Percentiles rank a stretch among this genome's conserved stretches.
Evolutionary conservation across 352 stramenopile species (phyloP).

Genomic region (Aphanomyces astaci): DNA sequence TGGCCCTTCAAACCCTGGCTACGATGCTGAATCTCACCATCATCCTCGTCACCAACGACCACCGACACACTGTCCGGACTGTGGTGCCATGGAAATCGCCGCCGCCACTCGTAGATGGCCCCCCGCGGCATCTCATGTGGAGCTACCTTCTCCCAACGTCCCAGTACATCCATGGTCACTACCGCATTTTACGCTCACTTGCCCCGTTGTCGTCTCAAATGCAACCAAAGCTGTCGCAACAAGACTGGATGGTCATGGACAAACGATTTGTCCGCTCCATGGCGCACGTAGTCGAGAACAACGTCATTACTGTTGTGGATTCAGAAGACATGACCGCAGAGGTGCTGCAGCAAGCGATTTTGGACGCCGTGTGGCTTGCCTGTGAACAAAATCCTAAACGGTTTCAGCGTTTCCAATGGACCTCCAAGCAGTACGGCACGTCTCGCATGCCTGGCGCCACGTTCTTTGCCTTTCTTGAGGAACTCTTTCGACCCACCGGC

Average conservation of each 20-base stretch:
- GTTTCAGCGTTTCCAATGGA: constrained; percentile 74
- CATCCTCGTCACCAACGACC: constrained; percentile 71
- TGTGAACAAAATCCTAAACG: constrained; percentile 77
- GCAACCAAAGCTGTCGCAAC: neutral
- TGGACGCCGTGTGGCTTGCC: constrained; percentile 79
- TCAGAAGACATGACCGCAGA: constrained; percentile 64
- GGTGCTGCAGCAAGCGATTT: constrained; percentile 57
- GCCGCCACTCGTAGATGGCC: constrained; percentile 43
- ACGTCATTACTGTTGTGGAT: constrained; percentile 26
- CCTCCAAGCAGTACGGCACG: constrained; percentile 71
- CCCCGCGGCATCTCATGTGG: constrained; percentile 44
- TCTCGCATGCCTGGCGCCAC: constrained; percentile 29
- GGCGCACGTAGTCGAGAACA: neutral
- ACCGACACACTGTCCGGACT: constrained; percentile 52
- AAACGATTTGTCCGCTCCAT: neutral
- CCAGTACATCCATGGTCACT: constrained; percentile 57
- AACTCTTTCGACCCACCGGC: constrained; percentile 67
- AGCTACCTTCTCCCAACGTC: constrained; percentile 70
- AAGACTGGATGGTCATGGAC: constrained; percentile 62
- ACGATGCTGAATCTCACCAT: constrained; percentile 74
- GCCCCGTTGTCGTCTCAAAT: neutral
- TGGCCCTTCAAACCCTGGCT: constrained; percentile 61
- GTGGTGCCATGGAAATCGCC: constrained; percentile 48
- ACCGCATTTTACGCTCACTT: constrained; percentile 42
- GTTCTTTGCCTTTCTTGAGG: constrained; percentile 74